Evolutionary conservation across 2,329 filamentous ascomycete genomes (phyloP), one percentile per base, ranked within the genome.

Genomic region (Exophiala alcalophila): DNA sequence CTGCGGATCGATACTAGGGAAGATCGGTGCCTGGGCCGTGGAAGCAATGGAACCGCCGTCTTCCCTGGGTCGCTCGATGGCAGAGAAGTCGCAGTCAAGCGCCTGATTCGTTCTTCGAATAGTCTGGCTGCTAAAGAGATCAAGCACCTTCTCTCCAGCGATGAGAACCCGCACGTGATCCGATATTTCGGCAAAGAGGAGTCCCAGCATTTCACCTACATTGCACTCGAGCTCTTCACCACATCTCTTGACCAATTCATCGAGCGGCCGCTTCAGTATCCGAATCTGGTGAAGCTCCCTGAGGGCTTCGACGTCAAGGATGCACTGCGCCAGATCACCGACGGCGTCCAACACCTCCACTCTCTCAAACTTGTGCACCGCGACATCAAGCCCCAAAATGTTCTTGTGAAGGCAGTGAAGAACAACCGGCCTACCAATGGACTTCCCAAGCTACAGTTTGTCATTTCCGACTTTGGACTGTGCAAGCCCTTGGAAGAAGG

Each of bases 331-430:
- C 92, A 98, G 62, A 89, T 98, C 48, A 87, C 90, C 2, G 84
- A 86, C 42, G 92, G 92, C 24, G 78, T 98, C 20, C 82, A 83
- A 44, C 90, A 97, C 64, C 72, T 98, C 7, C 92, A 98, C 65
- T 84, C 82, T 12, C 75, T 97, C 29, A 85, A 92, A 48, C 96
- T 98, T 59, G 94, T 98, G 3, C 92, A 98, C 63, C 86, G 92
- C 39, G 92, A 98, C 60, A 78, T 98, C 58, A 98, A 98, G 63
- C 92, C 92, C 1, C 92, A 98, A 59, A 98, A 98, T 57, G 97
- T 98, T 36, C 74, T 98, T 1, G 89, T 97, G 46, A 78, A 80
- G 16, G 76, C 77, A 49, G 43, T 55, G 18, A 54, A 57, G 28
- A 56, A 40, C 20, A 45, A 49, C 24, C 53, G 54, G 24, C 54